phyloP scores from a whole-genome alignment of 2,329 filamentous ascomycete genomes.

The Colletotrichum eremochloae region DNA sequence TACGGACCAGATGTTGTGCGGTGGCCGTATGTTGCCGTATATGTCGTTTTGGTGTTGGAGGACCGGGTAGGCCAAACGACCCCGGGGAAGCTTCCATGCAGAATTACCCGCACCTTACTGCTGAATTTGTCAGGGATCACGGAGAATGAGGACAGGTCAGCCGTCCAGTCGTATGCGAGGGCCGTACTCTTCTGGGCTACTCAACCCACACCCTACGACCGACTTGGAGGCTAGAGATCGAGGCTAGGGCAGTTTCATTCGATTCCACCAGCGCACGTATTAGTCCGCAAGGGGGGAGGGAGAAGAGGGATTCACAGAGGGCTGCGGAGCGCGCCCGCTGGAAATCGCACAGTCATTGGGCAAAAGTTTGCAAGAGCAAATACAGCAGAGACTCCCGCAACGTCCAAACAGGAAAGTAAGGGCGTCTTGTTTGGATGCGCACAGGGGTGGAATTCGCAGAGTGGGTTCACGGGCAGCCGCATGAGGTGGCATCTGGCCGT shows the following conservation, averaged over 20 bases:
- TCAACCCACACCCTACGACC: constrained; percentile 25
- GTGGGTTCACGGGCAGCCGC: constrained; percentile 58
- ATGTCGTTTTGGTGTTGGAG: constrained; percentile 42
- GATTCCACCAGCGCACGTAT: constrained; percentile 52
- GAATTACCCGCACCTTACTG: constrained; percentile 27
- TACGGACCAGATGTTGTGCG: constrained; percentile 11
- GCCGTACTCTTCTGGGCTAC: constrained; percentile 2
- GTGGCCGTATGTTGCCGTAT: constrained; percentile 28
- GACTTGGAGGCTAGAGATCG: constrained; percentile 46
- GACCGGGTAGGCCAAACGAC: constrained; percentile 45
- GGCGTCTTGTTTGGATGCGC: constrained; percentile 40
- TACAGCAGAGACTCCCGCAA: constrained; percentile 50
- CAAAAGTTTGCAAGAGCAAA: constrained; percentile 60
- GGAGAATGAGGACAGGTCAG: neutral
- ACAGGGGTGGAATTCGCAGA: constrained; percentile 31
- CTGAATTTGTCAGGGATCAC: constrained; percentile 16
- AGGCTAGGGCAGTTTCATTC: constrained; percentile 56
- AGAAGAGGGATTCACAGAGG: constrained; percentile 55
- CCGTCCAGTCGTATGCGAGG: constrained; percentile 28
- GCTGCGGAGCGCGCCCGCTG: constrained; percentile 55
- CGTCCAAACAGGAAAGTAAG: constrained; percentile 56
- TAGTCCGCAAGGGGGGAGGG: constrained; percentile 52
- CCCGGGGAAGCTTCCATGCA: constrained; percentile 42
- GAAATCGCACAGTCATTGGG: constrained; percentile 44
- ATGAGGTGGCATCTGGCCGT: constrained; percentile 57